Conservation (phyloP, 495 filamentous ascomycete genomes). For the Tuber calosporum region DNA sequence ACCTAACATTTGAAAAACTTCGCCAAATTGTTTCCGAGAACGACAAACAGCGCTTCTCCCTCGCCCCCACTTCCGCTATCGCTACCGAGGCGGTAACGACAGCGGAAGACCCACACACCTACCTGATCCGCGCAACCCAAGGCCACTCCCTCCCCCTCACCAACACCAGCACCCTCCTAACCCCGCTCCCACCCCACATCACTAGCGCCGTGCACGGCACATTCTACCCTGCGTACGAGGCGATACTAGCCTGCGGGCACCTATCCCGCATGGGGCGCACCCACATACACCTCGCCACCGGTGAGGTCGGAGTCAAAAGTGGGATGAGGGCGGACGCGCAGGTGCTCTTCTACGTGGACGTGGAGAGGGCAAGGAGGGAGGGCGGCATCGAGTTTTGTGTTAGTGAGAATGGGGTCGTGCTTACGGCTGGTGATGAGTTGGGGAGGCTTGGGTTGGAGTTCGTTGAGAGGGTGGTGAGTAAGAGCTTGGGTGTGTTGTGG, state of each 20-base stretch:
- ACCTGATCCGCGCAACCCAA: constrained; percentile 88
- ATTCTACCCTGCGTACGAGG: constrained; percentile 64
- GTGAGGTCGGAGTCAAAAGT: constrained; percentile 54
- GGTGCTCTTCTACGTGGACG: constrained; percentile 71
- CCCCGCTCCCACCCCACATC: constrained; percentile 55
- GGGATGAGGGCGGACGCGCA: constrained; percentile 79
- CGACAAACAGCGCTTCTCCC: constrained; percentile 86
- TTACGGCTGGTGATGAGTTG: constrained; percentile 58
- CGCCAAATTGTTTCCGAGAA: constrained; percentile 60
- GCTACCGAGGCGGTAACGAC: constrained; percentile 18
- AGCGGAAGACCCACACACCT: constrained; percentile 54
- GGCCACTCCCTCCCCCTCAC: constrained; percentile 73
- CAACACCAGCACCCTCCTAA: constrained; percentile 56
- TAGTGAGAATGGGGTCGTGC: constrained; percentile 71
- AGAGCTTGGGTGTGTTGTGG: constrained; percentile 56
- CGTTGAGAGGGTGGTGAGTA: constrained; percentile 67
- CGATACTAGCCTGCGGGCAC: constrained; percentile 65
- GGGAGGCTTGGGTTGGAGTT: constrained; percentile 74
- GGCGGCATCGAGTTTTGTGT: constrained; percentile 70
- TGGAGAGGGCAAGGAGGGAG: constrained; percentile 56
- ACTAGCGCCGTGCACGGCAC: constrained; percentile 83
- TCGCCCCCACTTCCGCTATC: constrained; percentile 46
- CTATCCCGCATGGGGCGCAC: constrained; percentile 71
- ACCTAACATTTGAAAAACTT: constrained; percentile 69
- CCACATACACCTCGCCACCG: constrained; percentile 80